Base-by-base conservation (phyloP, 768 basidiomycete genomes). In the Phaeotremella skinneri region DNA sequence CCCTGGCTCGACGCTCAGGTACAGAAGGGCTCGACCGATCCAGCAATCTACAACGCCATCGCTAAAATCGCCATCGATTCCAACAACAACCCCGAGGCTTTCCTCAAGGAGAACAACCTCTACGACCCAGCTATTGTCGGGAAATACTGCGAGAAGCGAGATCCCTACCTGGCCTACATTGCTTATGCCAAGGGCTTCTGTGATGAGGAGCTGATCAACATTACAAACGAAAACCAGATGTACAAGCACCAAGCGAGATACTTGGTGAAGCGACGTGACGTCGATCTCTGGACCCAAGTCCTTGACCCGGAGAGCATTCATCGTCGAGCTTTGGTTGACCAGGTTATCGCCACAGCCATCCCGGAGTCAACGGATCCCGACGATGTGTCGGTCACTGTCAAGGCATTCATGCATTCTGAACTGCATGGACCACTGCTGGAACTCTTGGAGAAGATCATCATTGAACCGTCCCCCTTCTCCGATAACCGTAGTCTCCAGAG, bases 221-320 rank as follows among this genome's bases (percentile, higher is more conserved):
- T 99, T 76, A 98, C 96, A 49, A 98, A 98, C 74, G 93, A 94
- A 66, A 99, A 99, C 81, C 87, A 92, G 13, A 99, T 99, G 96
- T 99, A 93, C 84, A 99, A 98, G 79, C 94, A 99, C 72, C 96
- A 98, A 78, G 90, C 96, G 52, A 87, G 96, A 27, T 99, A 99
- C 79, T 85, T 99, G 58, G 90, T 97, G 73, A 96, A 93, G 79
- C 87, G 96, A 68, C 90, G 96, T 62, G 86, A 90, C 62, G 85
- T 89, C 16, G 96, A 98, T 61, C 85, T 99, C 29, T 99, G 96
- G 96, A 85, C 88, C 1, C 91, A 97, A 78, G 96, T 99, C 32
- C 86, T 99, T 55, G 81, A 84, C 11, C 82, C 84, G 2, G 91
- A 91, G 63, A 97, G 96, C 77, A 83, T 90, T 49, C 87, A 98